Conservation (phyloP, 2,329 filamentous ascomycete genomes). For the Cladorrhinum sp. region DNA sequence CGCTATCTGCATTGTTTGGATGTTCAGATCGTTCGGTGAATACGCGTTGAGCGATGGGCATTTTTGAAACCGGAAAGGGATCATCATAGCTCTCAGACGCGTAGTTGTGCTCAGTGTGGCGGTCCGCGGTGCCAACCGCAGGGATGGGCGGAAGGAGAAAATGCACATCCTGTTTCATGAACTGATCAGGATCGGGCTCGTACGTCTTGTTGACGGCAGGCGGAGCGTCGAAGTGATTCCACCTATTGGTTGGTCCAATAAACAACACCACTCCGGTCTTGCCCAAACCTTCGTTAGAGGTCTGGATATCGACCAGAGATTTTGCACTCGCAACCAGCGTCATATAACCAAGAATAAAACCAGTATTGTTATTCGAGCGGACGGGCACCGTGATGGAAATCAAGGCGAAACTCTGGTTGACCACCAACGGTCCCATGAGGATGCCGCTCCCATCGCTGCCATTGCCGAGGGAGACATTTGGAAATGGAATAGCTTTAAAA, state of each 20-base stretch:
- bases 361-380: constrained; percentile 58
- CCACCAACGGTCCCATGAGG: constrained; percentile 70
- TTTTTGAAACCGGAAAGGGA: constrained; percentile 59
- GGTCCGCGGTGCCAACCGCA: constrained; percentile 39
- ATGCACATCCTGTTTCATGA: constrained; percentile 47
- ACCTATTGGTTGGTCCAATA: constrained; percentile 62
- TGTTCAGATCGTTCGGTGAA: constrained; percentile 50
- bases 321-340: constrained; percentile 71
- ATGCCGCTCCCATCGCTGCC: constrained; percentile 54
- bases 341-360: constrained; percentile 75
- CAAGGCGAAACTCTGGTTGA: constrained; percentile 72
- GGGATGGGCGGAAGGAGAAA: constrained; percentile 59
- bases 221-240: constrained; percentile 59
- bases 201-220: constrained; percentile 46
- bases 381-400: constrained; percentile 80
- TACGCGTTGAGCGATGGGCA: constrained; percentile 59
- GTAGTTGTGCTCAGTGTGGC: constrained; percentile 47
- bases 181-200: constrained; percentile 32
- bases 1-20: constrained; percentile 66
- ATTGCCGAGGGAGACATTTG: constrained; percentile 47
- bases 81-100: constrained; percentile 41
- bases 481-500: constrained; percentile 48
- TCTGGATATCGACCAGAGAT: constrained; percentile 59
- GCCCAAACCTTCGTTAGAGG: constrained; percentile 67
- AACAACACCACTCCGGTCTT: constrained; percentile 67